Conservation (phyloP, 305 asterid species). For the Andrographis paniculata region DNA sequence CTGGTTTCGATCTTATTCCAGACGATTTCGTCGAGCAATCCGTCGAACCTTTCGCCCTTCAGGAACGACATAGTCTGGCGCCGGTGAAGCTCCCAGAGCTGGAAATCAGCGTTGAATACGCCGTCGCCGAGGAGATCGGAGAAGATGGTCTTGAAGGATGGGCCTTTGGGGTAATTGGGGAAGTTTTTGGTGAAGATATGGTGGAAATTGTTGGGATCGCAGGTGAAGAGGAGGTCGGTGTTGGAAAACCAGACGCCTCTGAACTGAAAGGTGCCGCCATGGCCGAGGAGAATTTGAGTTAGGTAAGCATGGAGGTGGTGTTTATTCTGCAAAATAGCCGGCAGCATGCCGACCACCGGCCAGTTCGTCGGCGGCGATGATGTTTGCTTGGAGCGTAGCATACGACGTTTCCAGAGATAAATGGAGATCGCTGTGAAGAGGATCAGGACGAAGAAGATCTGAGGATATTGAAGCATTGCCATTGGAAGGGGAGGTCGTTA, state of each 20-base stretch:
- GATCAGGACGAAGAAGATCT: too few relatives aligned
- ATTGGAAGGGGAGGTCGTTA: too few relatives aligned
- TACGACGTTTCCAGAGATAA: too few relatives aligned
- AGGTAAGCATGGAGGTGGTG: conserved; percentile 24
- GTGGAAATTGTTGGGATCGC: conserved; percentile 48
- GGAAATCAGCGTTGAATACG: conserved; percentile 34
- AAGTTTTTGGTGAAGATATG: conserved; percentile 43
- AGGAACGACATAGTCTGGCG: conserved; percentile 22
- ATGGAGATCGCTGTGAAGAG: too few relatives aligned
- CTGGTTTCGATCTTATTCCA: conserved; percentile 35
- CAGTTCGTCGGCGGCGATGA: too few relatives aligned
- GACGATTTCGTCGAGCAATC: conserved; percentile 14
- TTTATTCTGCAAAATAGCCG: too few relatives aligned
- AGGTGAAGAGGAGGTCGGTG: conserved; percentile 36
- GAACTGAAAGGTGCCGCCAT: conserved; percentile 31
- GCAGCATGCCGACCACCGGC: too few relatives aligned
- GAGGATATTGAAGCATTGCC: too few relatives aligned
- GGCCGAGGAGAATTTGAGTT: conserved; percentile 21
- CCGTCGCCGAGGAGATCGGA: conserved; percentile 46
- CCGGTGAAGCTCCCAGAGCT: conserved; percentile 41
- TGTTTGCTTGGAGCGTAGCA: too few relatives aligned
- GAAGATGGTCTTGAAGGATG: conserved; percentile 32
- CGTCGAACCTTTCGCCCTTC: conserved; percentile 13
- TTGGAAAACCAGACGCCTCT: conserved; percentile 33
- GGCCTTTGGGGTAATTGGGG: conserved; percentile 47